Evolutionary conservation across 1,284 basidiomycete species (phyloP).

Genomic region (Gomphus bonarii): DNA sequence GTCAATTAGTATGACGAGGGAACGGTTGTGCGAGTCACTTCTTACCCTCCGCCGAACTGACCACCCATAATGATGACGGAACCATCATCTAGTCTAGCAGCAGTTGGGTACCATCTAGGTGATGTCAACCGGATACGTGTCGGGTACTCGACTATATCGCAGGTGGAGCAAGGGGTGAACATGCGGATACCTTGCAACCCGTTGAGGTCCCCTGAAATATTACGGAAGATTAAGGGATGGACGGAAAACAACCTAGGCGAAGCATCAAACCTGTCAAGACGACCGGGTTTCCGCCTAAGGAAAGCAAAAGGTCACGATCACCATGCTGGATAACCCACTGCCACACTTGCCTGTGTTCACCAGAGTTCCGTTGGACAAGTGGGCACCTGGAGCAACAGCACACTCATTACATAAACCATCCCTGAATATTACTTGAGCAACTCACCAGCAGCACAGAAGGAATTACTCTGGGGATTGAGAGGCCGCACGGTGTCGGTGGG

Average conservation of each 20-base stretch:
- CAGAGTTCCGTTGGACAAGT: conserved; percentile 59
- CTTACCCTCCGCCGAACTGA: conserved; percentile 44
- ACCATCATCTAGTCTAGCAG: conserved; percentile 59
- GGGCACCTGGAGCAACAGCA: too few relatives aligned
- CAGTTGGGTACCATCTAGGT: conserved; percentile 71
- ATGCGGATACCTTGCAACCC: conserved; percentile 68
- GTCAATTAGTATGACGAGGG: too few relatives aligned
- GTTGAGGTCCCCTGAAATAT: conserved; percentile 35
- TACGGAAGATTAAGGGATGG: too few relatives aligned
- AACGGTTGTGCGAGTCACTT: too few relatives aligned
- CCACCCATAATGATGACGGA: conserved; percentile 78
- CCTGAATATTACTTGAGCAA: too few relatives aligned
- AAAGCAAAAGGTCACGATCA: not conserved
- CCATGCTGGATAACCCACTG: not conserved
- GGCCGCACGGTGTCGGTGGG: conserved; percentile 51
- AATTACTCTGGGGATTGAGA: conserved; percentile 63
- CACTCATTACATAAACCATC: too few relatives aligned
- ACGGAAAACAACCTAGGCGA: not conserved
- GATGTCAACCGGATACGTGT: conserved; percentile 54
- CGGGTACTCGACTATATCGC: conserved; percentile 59
- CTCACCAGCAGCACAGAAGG: conserved; percentile 80
- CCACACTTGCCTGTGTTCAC: conserved; percentile 30
- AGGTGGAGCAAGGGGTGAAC: conserved; percentile 59
- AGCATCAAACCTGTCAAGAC: conserved; percentile 31
- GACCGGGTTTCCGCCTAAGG: conserved; percentile 5